Base-by-base conservation (phyloP, 805 yeast species). In the Candida qinlingensis region DNA sequence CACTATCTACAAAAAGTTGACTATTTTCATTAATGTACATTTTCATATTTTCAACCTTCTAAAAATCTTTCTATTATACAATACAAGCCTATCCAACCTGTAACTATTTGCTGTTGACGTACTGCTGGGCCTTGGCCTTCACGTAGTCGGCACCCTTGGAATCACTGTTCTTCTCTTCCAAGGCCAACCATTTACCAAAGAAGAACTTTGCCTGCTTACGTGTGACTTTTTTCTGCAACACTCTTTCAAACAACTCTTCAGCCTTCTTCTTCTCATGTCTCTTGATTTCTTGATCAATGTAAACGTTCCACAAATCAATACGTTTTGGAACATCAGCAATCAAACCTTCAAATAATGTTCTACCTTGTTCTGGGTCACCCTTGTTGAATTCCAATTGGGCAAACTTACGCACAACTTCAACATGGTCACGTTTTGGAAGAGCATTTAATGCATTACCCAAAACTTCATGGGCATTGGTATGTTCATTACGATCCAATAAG, bases 361-460 rank as follows among this genome's bases (percentile, higher is more conserved):
- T 83, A 47, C 96, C 99, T 66, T 91, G 92, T 68, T 92, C 99
- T 7, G 89, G 72, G 55, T 90, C 96, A 57, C 98, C 98, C 67
- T 84, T 83, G 47, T 74, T 58, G 66, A 84, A 92, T 67, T 92
- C 98, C 48, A 91, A 70, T 66, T 86, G 91, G 27, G 96, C 97
- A 69, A 89, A 91, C 66, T 87, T 90, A 59, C 83, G 79, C 8
- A 90, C 96, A 48, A 85, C 80, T 53, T 87, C 96, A 51, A 87
- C 75, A 56, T 87, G 89, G 44, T 78, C 77, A 56, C 85, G 74
- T 67, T 83, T 85, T 33, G 91, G 85, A 54, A 90, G 72, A 5
- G 77, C 70, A 57, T 79, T 83, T 55, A 91, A 71, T 3, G 96
- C 89, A 48, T 76, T 80, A 9, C 90, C 85, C 58, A 91, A 73